Evolutionary conservation across 805 yeast genomes (phyloP).

Genomic region (Kregervanrija delftensis): DNA sequence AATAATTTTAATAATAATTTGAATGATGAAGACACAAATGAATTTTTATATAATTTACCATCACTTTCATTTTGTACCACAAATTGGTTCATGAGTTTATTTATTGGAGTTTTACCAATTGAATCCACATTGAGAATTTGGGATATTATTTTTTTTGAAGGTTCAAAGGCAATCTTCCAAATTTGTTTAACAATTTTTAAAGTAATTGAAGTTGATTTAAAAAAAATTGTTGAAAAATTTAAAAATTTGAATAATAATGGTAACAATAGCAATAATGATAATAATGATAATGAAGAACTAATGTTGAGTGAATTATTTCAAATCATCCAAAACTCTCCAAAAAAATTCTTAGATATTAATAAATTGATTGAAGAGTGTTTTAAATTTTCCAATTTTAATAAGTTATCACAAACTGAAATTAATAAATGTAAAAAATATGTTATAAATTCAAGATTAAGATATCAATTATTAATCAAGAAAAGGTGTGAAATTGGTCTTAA

Average conservation of each 20-base stretch:
- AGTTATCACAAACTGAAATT: conserved; percentile 76
- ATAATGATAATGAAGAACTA: conserved; percentile 19
- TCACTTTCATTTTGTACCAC: conserved; percentile 92
- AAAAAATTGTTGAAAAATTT: conserved; percentile 6
- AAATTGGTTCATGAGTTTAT: conserved; percentile 98
- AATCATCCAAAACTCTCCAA: conserved; percentile 78
- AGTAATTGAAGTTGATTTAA: conserved; percentile 60
- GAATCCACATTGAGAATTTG: conserved; percentile 85
- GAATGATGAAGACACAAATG: conserved; percentile 17
- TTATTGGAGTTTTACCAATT: conserved; percentile 82
- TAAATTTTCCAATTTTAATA: conserved; percentile 38
- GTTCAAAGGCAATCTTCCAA: conserved; percentile 78
- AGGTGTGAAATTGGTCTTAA: conserved; percentile 24
- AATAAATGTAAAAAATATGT: conserved; percentile 75
- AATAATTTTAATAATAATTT: conserved; percentile 32
- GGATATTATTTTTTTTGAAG: conserved; percentile 94
- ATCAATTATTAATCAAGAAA: conserved; percentile 26
- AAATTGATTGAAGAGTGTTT: conserved; percentile 67
- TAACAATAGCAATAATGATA: conserved; percentile 7
- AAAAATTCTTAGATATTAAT: conserved; percentile 61
- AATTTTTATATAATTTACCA: conserved; percentile 71
- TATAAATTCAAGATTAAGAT: conserved; percentile 46
- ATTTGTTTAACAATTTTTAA: conserved; percentile 76
- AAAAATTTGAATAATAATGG: not conserved
- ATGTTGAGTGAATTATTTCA: conserved; percentile 53